These are phyloP conservation scores for Ogataea hybrid DNA, from an alignment of 1,139 yeast species.

Conservation along the genomic window DNA sequence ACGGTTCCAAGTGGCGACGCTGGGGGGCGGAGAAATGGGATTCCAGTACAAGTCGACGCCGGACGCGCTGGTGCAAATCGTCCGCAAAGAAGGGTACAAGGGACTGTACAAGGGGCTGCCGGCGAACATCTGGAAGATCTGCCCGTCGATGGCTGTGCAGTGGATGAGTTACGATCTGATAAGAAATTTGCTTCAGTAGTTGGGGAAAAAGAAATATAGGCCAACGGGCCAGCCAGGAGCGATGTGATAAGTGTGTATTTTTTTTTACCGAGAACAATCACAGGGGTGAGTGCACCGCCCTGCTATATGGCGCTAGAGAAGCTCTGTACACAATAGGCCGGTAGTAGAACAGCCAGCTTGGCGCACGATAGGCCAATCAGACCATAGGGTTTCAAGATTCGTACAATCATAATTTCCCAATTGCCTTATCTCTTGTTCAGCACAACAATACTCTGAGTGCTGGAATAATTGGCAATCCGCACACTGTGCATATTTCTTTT, in stretches of 20 bases:
- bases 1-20: conserved; percentile 85
- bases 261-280: conserved; percentile 1
- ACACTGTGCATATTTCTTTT: not conserved
- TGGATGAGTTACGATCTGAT: conserved; percentile 84
- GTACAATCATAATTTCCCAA: not conserved
- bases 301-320: not conserved
- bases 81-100: conserved; percentile 65
- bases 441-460: not conserved
- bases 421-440: conserved; percentile 2
- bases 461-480: not conserved
- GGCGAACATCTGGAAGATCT: conserved; percentile 86
- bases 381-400: not conserved
- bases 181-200: conserved; percentile 36
- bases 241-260: not conserved
- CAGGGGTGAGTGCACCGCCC: not conserved
- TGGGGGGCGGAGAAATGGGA: conserved; percentile 76
- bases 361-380: conserved; percentile 1
- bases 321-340: not conserved
- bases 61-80: conserved; percentile 70
- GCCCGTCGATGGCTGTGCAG: conserved; percentile 93
- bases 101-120: conserved; percentile 89
- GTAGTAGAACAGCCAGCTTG: not conserved
- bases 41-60: conserved; percentile 71
- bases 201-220: not conserved
- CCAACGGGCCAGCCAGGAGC: conserved; percentile 1